These are phyloP conservation scores for Talaromyces marneffei DNA, from an alignment of 2,329 filamentous ascomycete genomes.

Conservation along the genomic window DNA sequence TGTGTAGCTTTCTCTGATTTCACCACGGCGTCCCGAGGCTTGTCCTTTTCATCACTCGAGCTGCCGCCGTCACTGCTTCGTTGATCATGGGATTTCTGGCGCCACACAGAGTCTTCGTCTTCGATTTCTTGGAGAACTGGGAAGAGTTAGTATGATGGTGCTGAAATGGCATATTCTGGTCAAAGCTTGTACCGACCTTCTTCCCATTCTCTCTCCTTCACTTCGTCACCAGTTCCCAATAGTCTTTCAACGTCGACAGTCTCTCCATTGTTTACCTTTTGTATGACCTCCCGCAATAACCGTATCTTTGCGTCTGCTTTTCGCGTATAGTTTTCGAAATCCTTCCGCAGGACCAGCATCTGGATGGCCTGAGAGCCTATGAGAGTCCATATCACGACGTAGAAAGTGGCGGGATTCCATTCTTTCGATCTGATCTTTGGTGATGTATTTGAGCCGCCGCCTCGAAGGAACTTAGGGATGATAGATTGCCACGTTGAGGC, in stretches of 20 bases:
- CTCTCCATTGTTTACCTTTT: constrained; percentile 42
- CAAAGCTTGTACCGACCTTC: constrained; percentile 52
- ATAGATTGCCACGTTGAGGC: constrained; percentile 63
- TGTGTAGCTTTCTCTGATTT: not conserved
- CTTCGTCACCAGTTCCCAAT: constrained; percentile 70
- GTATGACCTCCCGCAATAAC: constrained; percentile 61
- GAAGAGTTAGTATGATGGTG: not conserved
- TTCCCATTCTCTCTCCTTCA: constrained; percentile 80
- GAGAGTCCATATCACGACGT: constrained; percentile 72
- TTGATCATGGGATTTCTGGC: constrained; percentile 21
- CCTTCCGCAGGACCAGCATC: constrained; percentile 73
- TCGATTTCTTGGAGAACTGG: constrained; percentile 38
- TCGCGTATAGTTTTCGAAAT: constrained; percentile 65
- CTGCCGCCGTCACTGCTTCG: not conserved
- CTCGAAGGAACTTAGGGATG: constrained; percentile 55
- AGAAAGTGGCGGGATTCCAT: constrained; percentile 79
- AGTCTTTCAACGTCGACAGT: constrained; percentile 78
- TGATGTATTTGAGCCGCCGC: constrained; percentile 35
- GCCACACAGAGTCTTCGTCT: constrained; percentile 36
- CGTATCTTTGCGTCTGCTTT: constrained; percentile 74
- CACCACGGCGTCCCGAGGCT: not conserved
- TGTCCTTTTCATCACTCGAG: not conserved
- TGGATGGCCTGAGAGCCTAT: constrained; percentile 96
- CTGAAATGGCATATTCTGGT: not conserved
- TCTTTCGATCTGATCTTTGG: constrained; percentile 56